These are phyloP conservation scores for Elsinoe arachidis DNA, from an alignment of 2,329 filamentous ascomycete species.

Conservation along the genomic window DNA sequence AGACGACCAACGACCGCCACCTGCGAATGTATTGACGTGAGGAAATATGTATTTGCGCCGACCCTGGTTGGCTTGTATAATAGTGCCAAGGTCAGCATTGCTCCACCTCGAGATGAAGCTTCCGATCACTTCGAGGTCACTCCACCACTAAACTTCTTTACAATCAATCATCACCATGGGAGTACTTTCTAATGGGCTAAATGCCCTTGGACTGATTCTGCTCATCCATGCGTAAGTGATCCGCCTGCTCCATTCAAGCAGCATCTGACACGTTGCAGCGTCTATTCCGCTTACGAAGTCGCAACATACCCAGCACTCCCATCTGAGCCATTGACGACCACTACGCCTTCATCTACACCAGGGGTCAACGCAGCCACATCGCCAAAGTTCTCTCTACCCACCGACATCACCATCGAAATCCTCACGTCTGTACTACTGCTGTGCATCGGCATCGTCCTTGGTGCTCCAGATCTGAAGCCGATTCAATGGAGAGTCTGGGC, in stretches of 20 bases:
- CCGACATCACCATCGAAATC: conserved; percentile 84
- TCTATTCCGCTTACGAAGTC: conserved; percentile 94
- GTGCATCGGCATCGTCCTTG: conserved; percentile 72
- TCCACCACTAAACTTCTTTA: not conserved
- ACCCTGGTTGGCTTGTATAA: not conserved
- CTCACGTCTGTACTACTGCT: conserved; percentile 70
- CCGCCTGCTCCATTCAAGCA: conserved; percentile 27
- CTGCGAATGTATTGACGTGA: not conserved
- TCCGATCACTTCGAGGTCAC: not conserved
- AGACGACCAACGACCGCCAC: not conserved
- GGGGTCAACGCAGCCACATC: conserved; percentile 26
- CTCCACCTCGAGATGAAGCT: not conserved
- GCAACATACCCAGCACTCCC: conserved; percentile 52
- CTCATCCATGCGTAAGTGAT: conserved; percentile 69
- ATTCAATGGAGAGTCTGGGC: conserved; percentile 79
- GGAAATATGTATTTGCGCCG: not conserved
- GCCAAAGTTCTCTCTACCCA: conserved; percentile 48
- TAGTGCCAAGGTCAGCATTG: not conserved
- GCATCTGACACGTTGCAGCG: conserved; percentile 46
- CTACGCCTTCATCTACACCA: conserved; percentile 5
- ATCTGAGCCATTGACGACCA: conserved; percentile 25
- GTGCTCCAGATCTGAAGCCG: conserved; percentile 69
- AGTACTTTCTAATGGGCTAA: conserved; percentile 61
- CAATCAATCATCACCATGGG: conserved; percentile 47
- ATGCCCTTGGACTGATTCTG: conserved; percentile 65